Evolutionary conservation across 192 early-diverging fungal species (phyloP).

Genomic region (Rhizophagus prolifer): DNA sequence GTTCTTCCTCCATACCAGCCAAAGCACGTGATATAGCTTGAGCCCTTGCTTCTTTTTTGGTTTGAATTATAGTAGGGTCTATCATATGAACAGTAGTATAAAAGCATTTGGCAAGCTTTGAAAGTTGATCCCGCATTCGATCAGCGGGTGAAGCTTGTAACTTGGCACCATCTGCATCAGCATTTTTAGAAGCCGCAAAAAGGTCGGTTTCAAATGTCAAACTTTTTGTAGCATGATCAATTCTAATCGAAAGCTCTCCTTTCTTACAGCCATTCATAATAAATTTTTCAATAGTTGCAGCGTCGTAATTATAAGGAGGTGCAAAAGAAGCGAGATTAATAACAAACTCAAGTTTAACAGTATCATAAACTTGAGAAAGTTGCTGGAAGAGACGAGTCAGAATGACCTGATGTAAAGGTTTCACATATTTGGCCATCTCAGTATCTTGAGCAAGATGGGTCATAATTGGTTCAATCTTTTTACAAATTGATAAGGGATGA

Average conservation of each 20-base stretch:
- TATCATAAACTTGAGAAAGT: constrained; percentile 97
- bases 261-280: constrained; percentile 97
- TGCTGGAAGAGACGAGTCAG: constrained; percentile 97
- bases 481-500: constrained; percentile 97
- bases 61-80: constrained; percentile 69
- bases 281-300: constrained; percentile 93
- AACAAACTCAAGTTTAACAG: constrained; percentile 93
- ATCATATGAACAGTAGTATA: constrained; percentile 84
- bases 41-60: constrained; percentile 64
- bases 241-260: constrained; percentile 92
- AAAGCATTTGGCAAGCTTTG: constrained; percentile 80
- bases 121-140: constrained; percentile 90
- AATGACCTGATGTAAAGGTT: constrained; percentile 93
- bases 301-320: constrained; percentile 78
- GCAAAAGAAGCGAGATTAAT: constrained; percentile 87
- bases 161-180: constrained; percentile 78
- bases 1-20: constrained; percentile 77
- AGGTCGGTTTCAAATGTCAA: constrained; percentile 93
- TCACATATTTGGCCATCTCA: constrained; percentile 85
- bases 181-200: constrained; percentile 73
- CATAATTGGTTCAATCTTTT: constrained; percentile 92
- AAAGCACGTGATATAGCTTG: constrained; percentile 71
- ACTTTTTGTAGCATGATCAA: constrained; percentile 88
- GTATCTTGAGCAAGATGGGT: constrained; percentile 66
- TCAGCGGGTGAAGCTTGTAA: constrained; percentile 85